Conservation (phyloP, 139 green algal genomes). For the Chlorella sp. region DNA sequence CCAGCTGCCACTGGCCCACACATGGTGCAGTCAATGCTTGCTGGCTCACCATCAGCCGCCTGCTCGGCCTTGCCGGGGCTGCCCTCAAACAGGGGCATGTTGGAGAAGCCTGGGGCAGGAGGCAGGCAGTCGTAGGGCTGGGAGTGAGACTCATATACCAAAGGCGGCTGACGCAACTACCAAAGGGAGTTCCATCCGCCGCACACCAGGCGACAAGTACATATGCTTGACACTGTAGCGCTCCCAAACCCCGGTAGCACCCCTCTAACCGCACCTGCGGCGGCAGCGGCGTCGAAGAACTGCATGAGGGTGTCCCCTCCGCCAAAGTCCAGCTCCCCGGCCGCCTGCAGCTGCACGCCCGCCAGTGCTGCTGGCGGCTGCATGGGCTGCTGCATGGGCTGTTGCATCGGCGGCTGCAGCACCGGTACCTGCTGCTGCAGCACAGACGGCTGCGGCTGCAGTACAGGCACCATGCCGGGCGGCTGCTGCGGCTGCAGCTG, state of each 20-base stretch:
- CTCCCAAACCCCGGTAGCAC: no score
- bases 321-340: background rate
- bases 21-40: background rate
- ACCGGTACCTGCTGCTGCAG: background rate
- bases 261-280: background rate
- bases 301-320: background rate
- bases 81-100: slow-evolving; percentile 1
- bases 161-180: no score
- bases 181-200: no score
- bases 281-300: background rate
- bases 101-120: background rate
- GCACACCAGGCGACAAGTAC: background rate
- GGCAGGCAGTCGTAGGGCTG: no score
- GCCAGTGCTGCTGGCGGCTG: background rate
- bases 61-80: background rate
- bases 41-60: background rate
- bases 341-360: background rate
- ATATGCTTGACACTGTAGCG: background rate
- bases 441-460: background rate
- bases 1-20: background rate
- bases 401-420: background rate
- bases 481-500: background rate
- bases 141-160: no score
- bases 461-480: background rate
- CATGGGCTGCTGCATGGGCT: slow-evolving; percentile 5